Base-by-base conservation (phyloP, 352 stramenopile species). In the Phytophthora boehmeriae region DNA sequence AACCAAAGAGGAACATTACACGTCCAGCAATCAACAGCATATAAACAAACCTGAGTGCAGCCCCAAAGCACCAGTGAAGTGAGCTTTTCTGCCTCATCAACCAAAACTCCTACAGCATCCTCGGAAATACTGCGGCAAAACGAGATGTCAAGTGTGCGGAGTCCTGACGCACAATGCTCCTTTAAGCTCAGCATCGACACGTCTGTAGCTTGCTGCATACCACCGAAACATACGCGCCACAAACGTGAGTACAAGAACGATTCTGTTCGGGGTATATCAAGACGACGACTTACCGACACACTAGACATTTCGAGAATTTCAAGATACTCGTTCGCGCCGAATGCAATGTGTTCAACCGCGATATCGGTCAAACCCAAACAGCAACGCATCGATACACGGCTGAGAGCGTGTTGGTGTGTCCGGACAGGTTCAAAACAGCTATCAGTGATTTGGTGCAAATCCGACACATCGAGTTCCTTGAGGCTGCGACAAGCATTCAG, bases 51-150 rank as follows among this genome's bases (percentile, higher is more conserved):
- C 71, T 90, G 86, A 1, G 86, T 94, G 55, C 86, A 94, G 2
- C 86, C 86, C 79, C 80, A 92, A 1, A 94, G 64, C 43, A 86
- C 73, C 2, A 94, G 42, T 0, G 65, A 78, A 39, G 43, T 60
- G 13, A 94, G 59, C 0, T 71, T 76, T 8, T 84, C 68, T 9
- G 69, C 67, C 3, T 63, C 46, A 53, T 91, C 82, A 0, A 68
- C 78, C 42, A 90, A 87, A 32, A 83, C 61, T 1, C 86, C 86
- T 5, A 94, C 59, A 8, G 74, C 80, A 34, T 92, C 80, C 51
- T 94, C 86, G 0, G 75, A 73, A 11, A 94, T 76, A 17, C 81
- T 81, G 13, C 86, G 73, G 30, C 83, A 92, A 44, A 94, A 94
- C 4, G 86, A 94, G 27, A 94, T 78, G 61, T 94, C 83, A 16